phyloP scores from a whole-genome alignment of 1,284 basidiomycete species.

The Moesziomyces sp. region DNA sequence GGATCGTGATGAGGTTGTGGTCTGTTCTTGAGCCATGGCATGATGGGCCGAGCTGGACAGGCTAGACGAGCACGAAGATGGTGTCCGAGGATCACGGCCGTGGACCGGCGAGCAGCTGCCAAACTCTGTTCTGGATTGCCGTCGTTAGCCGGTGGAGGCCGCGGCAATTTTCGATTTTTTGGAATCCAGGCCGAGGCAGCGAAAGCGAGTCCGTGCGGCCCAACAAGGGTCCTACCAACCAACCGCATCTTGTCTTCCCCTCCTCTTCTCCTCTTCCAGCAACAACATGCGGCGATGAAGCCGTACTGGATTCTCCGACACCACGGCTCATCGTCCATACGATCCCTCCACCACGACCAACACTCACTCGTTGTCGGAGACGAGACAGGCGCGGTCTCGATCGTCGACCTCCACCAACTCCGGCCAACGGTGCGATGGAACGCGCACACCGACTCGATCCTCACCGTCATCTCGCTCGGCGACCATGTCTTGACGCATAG shows the following conservation, averaged over 20 bases:
- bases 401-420: constrained; percentile 78
- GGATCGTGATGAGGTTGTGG: too few species aligned
- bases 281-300: constrained; percentile 13
- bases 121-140: too few species aligned
- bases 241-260: too few species aligned
- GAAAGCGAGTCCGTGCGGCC: too few species aligned
- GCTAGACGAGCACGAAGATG: background rate
- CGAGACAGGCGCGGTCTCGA: constrained; percentile 76
- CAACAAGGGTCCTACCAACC: too few species aligned
- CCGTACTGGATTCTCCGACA: constrained; percentile 81
- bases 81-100: constrained; percentile 20
- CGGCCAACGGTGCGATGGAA: constrained; percentile 79
- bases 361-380: constrained; percentile 84
- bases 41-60: too few species aligned
- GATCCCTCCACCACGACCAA: constrained; percentile 76
- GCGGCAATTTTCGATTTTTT: too few species aligned
- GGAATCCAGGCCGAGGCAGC: too few species aligned
- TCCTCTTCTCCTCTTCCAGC: too few species aligned
- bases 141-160: too few species aligned
- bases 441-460: constrained; percentile 79
- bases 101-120: constrained; percentile 2
- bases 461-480: constrained; percentile 78
- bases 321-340: constrained; percentile 74
- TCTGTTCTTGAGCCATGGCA: too few species aligned
- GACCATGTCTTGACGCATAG: constrained; percentile 82